Base-by-base conservation (phyloP, 139 green algal genomes). In the Zygnema cylindricum region DNA sequence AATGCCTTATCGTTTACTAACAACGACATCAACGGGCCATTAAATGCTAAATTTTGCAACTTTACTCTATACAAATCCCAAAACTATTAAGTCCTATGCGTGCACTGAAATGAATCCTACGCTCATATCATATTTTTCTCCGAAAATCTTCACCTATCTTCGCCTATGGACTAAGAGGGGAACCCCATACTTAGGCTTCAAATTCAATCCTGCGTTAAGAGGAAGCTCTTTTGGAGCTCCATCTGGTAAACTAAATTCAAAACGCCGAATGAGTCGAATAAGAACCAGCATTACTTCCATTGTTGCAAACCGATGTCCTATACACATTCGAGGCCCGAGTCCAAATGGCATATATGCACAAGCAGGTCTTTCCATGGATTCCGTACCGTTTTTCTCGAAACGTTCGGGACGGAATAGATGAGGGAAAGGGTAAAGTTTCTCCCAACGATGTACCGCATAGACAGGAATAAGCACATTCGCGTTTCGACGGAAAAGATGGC, bases 271-370 rank as follows among this genome's bases (percentile, higher is more conserved):
- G 55, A 95, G 69, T n/a, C 69, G 69, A 32, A 94, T 91, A 2
- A 95, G 87, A 33, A 84, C 87, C 3, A 93, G 84, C 83, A 91
- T 90, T 30, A 76, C 91, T 82, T 95, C 93, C 32, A 92, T 85
- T 69, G 93, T 39, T 0, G 93, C 93, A 93, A 94, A 95, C 54
- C 92, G 91, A 55, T 92, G 89, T 75, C 93, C 93, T 21, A 95
- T 86, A 85, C 93, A 95, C 69, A 93, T 90, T 22, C 93, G 90
- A 7, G 93, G 93, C 21, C 93, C 93, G 1, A 86, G 73, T 11
- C 93, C 93, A 88, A 95, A 95, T 1, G 92, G 88, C 11, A 94
- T 78, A 79, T 89, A 94, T 2, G 92, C 92, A 38, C 84, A 90
- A 7, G 78, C 73, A 63, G 93, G 92, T 11, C 78, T 49, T 11